Evolutionary conservation across 495 filamentous ascomycete species (phyloP).

Genomic region (Trichoderma orchidacearum): DNA sequence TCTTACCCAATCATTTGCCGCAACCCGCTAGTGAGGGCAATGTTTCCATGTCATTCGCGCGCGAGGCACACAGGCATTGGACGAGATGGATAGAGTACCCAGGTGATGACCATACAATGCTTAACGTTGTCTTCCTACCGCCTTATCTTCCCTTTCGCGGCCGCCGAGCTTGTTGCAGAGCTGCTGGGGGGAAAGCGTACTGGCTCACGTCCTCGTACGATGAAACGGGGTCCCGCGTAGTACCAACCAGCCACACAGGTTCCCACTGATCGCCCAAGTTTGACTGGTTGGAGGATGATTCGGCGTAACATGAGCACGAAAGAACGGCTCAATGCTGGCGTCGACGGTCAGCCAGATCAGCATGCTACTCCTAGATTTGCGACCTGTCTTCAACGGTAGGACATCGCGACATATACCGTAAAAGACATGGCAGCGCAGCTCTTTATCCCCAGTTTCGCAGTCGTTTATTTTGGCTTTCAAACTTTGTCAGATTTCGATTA

Average conservation of each 20-base stretch:
- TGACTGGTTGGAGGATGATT: background rate
- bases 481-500: background rate
- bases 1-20: no score
- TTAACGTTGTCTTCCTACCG: background rate
- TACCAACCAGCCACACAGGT: background rate
- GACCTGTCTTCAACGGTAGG: background rate
- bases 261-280: background rate
- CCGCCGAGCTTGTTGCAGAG: background rate
- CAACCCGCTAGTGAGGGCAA: no score
- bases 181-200: background rate
- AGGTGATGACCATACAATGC: background rate
- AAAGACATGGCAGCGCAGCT: background rate
- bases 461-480: background rate
- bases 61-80: no score
- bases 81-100: no score
- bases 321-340: background rate
- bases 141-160: background rate
- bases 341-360: background rate
- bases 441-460: background rate
- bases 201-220: background rate
- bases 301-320: background rate
- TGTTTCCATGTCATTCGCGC: no score
- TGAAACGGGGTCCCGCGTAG: background rate
- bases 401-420: background rate
- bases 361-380: background rate